Evolutionary conservation across 2,329 filamentous ascomycete species (phyloP), one percentile per base, ranked within the genome.

Genomic region (Penicillium aurantiogriseum): DNA sequence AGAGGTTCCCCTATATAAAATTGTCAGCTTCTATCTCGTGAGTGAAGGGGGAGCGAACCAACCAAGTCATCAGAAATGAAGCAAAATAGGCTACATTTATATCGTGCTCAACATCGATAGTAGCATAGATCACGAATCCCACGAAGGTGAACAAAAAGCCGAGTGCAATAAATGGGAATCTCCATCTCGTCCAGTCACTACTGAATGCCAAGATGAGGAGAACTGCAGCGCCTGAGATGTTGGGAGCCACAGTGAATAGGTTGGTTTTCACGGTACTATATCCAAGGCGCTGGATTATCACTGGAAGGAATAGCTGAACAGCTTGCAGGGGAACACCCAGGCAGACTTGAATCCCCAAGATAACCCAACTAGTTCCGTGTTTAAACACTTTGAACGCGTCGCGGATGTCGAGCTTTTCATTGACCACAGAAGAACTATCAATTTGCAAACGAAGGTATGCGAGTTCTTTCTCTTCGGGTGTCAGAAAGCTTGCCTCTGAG

Each of bases 41-140:
- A 6, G 1, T 25, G 27, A 27, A 29, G 7, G 13, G 4, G 25
- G 2, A 23, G 7, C 13, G 5, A 25, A 57, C 57, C 44, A 21
- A 87, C 84, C 87, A 89, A 8, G 84, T 87, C 86, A 90, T 89
- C 84, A 91, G 86, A 69, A 90, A 91, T 48, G 81, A 85, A 4
- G 88, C 86, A 63, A 85, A 90, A 68, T 90, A 90, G 1, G 87
- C 88, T 1, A 89, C 81, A 15, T 85, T 70, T 36, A 68, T 40
- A n/a, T 86, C 77, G 5, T 76, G 63, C 46, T 82, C 68, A 8
- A 89, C 83, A 43, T 84, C 78, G 52, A 91, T 86, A 17, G 85
- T 79, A 0, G 87, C 87, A 61, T 87, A 91, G 65, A 91, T 88
- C 67, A 90, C 81, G 75, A 91, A 89, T 17, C 89, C 89, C 51